Evolutionary conservation across 2,329 filamentous ascomycete species (phyloP).

Genomic region (Exophiala phaeomuriformis): DNA sequence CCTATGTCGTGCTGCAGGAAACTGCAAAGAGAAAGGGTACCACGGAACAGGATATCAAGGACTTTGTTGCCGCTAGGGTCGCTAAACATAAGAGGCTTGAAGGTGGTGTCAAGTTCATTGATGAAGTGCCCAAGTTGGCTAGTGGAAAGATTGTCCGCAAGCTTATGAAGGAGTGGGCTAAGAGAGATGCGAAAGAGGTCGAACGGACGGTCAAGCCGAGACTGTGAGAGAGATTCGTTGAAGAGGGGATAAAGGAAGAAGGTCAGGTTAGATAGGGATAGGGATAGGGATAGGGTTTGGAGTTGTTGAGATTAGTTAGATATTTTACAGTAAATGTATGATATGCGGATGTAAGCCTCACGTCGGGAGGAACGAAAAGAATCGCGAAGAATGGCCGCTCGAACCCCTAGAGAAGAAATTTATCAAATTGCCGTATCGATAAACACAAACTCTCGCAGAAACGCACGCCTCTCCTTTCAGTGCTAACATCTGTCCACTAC

Average conservation of each 20-base stretch:
- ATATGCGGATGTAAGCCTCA: too few relatives aligned
- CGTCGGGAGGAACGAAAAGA: too few relatives aligned
- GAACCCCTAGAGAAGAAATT: too few relatives aligned
- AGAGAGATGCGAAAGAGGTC: constrained; percentile 47
- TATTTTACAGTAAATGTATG: too few relatives aligned
- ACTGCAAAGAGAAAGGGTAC: constrained; percentile 38
- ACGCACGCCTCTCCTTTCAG: too few relatives aligned
- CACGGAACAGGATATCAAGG: constrained; percentile 36
- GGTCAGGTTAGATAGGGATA: too few relatives aligned
- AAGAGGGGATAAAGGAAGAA: too few relatives aligned
- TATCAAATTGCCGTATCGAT: too few relatives aligned
- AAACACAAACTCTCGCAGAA: neutral
- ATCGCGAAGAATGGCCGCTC: neutral
- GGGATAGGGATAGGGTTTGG: too few relatives aligned
- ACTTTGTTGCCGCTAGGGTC: constrained; percentile 41
- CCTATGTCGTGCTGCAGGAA: constrained; percentile 46
- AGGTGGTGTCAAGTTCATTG: constrained; percentile 49
- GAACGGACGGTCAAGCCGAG: constrained; percentile 58
- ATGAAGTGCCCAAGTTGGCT: constrained; percentile 51
- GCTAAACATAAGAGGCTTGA: constrained; percentile 48
- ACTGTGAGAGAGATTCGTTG: constrained; percentile 26
- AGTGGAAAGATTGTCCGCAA: constrained; percentile 55
- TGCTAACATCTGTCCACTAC: neutral
- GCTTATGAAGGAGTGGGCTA: constrained; percentile 51
- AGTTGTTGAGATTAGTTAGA: too few relatives aligned